These are phyloP conservation scores for Jacaranda mimosifolia DNA, from an alignment of 257 asterid genomes.

Conservation along the genomic window DNA sequence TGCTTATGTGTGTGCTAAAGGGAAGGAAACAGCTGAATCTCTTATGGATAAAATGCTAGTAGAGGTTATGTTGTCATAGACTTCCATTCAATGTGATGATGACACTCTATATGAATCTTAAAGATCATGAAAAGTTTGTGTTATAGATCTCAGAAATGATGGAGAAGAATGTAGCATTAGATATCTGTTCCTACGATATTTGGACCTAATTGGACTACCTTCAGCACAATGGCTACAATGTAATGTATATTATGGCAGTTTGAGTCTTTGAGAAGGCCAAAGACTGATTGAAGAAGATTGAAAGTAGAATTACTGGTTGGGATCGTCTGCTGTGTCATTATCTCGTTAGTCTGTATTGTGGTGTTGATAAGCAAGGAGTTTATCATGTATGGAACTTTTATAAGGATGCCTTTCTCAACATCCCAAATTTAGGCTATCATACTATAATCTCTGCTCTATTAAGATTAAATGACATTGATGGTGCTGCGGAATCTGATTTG, in stretches of 20 bases:
- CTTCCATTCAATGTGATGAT: conserved; percentile 87
- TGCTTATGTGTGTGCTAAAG: conserved; percentile 67
- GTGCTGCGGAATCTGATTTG: conserved; percentile 52
- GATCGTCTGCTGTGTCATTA: conserved; percentile 79
- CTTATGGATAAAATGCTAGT: conserved; percentile 62
- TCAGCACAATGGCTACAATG: conserved; percentile 79
- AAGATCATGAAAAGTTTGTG: conserved; percentile 66
- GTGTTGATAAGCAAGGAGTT: conserved; percentile 73
- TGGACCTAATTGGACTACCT: conserved; percentile 97
- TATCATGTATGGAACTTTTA: conserved; percentile 78
- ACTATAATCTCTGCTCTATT: conserved; percentile 70
- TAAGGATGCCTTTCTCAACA: conserved; percentile 60
- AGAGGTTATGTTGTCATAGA: conserved; percentile 64
- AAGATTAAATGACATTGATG: conserved; percentile 70
- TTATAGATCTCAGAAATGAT: conserved; percentile 65
- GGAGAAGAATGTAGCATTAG: conserved; percentile 63
- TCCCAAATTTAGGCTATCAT: conserved; percentile 80
- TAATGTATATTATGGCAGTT: conserved; percentile 56
- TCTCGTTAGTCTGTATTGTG: conserved; percentile 79
- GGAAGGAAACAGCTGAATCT: conserved; percentile 82
- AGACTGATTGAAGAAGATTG: conserved; percentile 66
- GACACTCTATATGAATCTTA: conserved; percentile 82
- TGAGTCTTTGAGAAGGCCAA: conserved; percentile 58
- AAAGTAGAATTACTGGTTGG: conserved; percentile 68
- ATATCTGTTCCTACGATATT: conserved; percentile 79